phyloP scores from a whole-genome alignment of 352 stramenopile genomes.

The Phytophthora idaei region DNA sequence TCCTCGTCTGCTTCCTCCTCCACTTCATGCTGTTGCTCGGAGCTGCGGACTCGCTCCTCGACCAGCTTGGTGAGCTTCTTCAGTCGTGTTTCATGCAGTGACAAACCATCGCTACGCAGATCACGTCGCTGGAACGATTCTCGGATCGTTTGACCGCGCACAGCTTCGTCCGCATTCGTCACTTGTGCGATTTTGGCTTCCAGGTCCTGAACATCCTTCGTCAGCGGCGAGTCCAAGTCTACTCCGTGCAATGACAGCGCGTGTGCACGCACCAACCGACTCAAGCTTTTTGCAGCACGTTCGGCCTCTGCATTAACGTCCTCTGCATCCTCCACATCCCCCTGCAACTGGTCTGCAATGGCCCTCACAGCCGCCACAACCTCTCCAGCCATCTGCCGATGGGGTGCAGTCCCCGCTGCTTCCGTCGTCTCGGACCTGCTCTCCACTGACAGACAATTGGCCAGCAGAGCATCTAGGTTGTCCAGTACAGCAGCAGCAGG shows the following conservation, averaged over 20 bases:
- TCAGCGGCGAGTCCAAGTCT: constrained; percentile 42
- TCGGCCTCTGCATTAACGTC: constrained; percentile 40
- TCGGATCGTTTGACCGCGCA: constrained; percentile 74
- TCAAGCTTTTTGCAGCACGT: constrained; percentile 48
- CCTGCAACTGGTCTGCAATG: constrained; percentile 32
- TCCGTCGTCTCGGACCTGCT: constrained; percentile 28
- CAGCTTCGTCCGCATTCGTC: constrained; percentile 50
- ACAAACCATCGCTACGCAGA: constrained; percentile 70
- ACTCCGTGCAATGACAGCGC: constrained; percentile 56
- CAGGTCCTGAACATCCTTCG: constrained; percentile 57
- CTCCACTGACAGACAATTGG: constrained; percentile 66
- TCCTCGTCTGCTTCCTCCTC: constrained; percentile 26
- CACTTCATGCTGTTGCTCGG: constrained; percentile 37
- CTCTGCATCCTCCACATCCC: constrained; percentile 25
- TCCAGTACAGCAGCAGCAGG: constrained; percentile 48
- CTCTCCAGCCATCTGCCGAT: constrained; percentile 47
- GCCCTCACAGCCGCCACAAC: constrained; percentile 49
- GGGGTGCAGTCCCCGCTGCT: constrained; percentile 13
- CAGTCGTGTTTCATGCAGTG: constrained; percentile 53
- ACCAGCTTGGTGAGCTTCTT: constrained; percentile 49
- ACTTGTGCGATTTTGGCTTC: constrained; percentile 52
- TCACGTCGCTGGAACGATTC: constrained; percentile 82
- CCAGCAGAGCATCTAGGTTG: constrained; percentile 59
- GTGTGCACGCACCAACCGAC: constrained; percentile 54
- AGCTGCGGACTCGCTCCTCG: constrained; percentile 42